These are phyloP conservation scores for Staphylotrichum tortipilum DNA, from an alignment of 495 filamentous ascomycete genomes.

Conservation along the genomic window DNA sequence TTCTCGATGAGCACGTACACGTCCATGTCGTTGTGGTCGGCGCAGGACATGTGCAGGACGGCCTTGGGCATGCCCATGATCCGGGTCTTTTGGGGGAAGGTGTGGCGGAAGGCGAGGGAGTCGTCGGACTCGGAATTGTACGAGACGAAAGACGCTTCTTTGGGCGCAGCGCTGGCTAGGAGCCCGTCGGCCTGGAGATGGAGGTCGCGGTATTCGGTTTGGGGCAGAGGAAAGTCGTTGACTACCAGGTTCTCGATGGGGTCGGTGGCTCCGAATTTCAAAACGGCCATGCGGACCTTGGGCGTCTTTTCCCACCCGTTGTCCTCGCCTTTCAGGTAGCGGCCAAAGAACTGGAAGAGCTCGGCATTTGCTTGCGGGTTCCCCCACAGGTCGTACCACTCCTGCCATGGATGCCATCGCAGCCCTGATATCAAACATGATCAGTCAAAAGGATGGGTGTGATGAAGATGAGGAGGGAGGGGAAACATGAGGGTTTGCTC, in stretches of 20 bases:
- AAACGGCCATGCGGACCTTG: background rate
- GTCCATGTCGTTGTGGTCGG: background rate
- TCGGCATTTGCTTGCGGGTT: background rate
- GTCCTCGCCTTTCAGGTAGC: slow-evolving; percentile 1
- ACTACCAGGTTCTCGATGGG: background rate
- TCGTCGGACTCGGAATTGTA: background rate
- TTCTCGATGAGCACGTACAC: slow-evolving; percentile 1
- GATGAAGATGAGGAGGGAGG: too few relatives aligned
- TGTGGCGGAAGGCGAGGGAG: background rate
- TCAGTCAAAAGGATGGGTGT: too few relatives aligned
- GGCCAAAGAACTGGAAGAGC: background rate
- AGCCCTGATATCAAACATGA: background rate
- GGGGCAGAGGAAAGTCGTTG: background rate
- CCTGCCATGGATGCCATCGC: background rate
- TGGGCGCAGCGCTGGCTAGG: background rate
- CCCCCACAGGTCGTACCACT: background rate
- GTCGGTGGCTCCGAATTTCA: background rate
- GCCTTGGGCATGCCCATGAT: background rate
- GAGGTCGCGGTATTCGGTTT: background rate
- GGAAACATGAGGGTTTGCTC: too few relatives aligned
- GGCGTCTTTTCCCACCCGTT: background rate
- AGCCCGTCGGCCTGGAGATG: background rate
- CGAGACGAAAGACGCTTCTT: background rate
- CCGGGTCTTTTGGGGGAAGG: background rate
- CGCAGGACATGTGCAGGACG: background rate